Conservation (phyloP, 148 eudicot species). For the Vaccinium myrtillus region DNA sequence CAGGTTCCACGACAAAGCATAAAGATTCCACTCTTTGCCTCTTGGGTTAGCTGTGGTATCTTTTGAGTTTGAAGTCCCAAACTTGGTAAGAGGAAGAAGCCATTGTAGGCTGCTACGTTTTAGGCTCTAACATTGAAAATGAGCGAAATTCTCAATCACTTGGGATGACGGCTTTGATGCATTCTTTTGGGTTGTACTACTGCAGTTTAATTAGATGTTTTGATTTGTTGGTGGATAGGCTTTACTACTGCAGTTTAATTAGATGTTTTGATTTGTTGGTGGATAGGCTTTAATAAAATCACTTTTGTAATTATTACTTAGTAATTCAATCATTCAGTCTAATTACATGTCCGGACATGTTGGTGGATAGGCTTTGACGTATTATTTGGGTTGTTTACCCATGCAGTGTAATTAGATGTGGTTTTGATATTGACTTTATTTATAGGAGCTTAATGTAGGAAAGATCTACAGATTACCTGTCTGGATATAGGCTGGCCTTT, state of each 20-base stretch:
- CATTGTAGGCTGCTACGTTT: neutral
- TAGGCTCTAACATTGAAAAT: neutral
- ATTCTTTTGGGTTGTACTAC: neutral
- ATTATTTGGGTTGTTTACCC: conserved; percentile 3
- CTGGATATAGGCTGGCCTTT: neutral
- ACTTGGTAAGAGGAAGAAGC: neutral
- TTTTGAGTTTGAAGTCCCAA: neutral
- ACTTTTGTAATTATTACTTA: neutral
- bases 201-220: neutral
- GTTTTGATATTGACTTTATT: neutral
- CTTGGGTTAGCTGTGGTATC: neutral
- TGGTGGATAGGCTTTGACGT: neutral
- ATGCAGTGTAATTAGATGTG: neutral
- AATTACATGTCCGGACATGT: neutral
- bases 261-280: neutral
- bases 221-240: neutral
- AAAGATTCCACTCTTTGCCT: neutral
- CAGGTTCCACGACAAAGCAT: neutral
- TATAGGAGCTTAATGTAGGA: neutral
- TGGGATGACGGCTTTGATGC: neutral
- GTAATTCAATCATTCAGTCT: neutral
- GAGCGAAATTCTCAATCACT: neutral
- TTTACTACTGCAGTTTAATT: neutral
- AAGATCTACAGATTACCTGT: neutral
- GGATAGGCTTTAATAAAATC: neutral